Evolutionary conservation across 2,329 filamentous ascomycete genomes (phyloP).

Genomic region (Exophiala mesophila): DNA sequence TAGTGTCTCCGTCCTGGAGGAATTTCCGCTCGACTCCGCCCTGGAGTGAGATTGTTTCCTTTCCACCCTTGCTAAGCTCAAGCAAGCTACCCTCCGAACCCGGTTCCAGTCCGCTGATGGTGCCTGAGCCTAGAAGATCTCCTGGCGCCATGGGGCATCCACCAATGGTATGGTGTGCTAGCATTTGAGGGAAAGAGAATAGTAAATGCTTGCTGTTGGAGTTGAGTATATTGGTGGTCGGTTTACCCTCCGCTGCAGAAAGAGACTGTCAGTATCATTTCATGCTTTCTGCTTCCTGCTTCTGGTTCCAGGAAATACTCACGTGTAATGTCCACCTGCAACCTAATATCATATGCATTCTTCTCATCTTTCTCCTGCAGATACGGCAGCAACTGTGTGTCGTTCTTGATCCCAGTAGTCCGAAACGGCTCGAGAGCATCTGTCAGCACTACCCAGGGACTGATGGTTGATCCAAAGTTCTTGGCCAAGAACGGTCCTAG

Average conservation of each 20-base stretch:
- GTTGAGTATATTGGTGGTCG: constrained; percentile 54
- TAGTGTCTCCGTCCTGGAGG: constrained; percentile 67
- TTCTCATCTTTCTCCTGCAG: constrained; percentile 56
- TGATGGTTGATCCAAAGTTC: constrained; percentile 75
- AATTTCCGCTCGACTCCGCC: constrained; percentile 66
- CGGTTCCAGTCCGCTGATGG: constrained; percentile 62
- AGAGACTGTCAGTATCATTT: constrained; percentile 6
- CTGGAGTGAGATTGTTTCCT: constrained; percentile 56
- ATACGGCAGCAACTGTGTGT: constrained; percentile 55
- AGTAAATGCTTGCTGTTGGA: constrained; percentile 64
- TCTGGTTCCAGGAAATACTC: no score
- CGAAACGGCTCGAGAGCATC: constrained; percentile 70
- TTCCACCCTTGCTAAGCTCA: constrained; percentile 68
- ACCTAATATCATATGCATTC: constrained; percentile 63
- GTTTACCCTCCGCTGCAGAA: constrained; percentile 38
- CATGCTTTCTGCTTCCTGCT: no score
- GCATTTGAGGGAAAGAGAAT: constrained; percentile 81
- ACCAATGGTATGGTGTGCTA: constrained; percentile 71
- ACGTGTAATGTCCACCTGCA: constrained; percentile 62
- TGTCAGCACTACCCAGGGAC: constrained; percentile 71
- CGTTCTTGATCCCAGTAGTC: constrained; percentile 50
- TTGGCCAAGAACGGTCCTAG: constrained; percentile 78
- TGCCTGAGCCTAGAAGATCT: constrained; percentile 72
- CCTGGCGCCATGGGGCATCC: constrained; percentile 70
- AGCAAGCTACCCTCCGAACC: constrained; percentile 63